These are phyloP conservation scores for Botrytis tulipae DNA, from an alignment of 2,329 filamentous ascomycete genomes.

Conservation along the genomic window DNA sequence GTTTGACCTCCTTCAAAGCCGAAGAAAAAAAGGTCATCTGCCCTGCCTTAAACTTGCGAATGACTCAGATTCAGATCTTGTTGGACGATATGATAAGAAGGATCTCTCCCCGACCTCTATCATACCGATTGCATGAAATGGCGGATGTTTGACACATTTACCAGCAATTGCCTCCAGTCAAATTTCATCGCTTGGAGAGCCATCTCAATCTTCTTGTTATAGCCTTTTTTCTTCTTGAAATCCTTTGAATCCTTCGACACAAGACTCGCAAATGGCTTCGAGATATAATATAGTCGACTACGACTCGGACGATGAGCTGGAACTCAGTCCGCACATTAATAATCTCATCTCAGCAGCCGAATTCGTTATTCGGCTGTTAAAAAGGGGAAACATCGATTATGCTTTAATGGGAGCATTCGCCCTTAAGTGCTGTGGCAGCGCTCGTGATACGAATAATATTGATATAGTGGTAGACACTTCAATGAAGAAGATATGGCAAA, in stretches of 20 bases:
- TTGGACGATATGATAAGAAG: slow-evolving; percentile 9
- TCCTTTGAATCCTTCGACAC: background rate
- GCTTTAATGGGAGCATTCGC: slow-evolving; percentile 17
- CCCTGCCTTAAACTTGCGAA: background rate
- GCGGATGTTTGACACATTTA: slow-evolving; percentile 7
- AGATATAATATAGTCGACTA: slow-evolving; percentile 12
- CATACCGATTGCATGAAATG: background rate
- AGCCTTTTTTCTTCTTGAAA: background rate
- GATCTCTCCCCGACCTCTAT: background rate
- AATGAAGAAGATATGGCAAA: slow-evolving; percentile 16
- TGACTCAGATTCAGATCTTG: no score
- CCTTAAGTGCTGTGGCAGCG: slow-evolving; percentile 3
- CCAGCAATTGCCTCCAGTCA: background rate
- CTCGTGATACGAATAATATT: slow-evolving; percentile 11
- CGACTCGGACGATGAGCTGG: slow-evolving; percentile 12
- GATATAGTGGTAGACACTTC: slow-evolving; percentile 13
- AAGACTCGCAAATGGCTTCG: slow-evolving; percentile 2
- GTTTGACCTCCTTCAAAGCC: background rate
- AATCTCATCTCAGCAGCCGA: slow-evolving; percentile 12
- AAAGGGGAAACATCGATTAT: slow-evolving; percentile 4
- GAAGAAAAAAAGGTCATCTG: background rate
- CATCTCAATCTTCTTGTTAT: background rate
- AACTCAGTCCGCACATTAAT: background rate
- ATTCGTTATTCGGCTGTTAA: slow-evolving; percentile 3
- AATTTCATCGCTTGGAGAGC: background rate